phyloP scores from a whole-genome alignment of 2,329 filamentous ascomycete species.

The Fusarium zealandicum region DNA sequence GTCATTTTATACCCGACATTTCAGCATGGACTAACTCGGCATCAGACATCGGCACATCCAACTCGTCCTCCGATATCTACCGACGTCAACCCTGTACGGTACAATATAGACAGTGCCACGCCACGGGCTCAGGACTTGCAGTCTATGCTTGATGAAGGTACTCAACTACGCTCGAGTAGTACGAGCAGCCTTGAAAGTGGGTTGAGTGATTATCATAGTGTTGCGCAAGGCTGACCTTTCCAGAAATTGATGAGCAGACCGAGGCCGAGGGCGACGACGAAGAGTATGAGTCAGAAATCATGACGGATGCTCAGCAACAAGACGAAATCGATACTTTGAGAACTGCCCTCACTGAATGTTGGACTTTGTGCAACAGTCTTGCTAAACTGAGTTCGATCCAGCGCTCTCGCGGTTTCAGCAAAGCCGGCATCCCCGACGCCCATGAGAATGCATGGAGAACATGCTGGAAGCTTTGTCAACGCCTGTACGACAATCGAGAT shows the following conservation, averaged over 20 bases:
- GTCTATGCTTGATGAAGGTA: slow-evolving; percentile 68
- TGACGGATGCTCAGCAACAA: slow-evolving; percentile 54
- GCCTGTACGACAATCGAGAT: slow-evolving; percentile 82
- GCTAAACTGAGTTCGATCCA: slow-evolving; percentile 86
- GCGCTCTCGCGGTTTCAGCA: slow-evolving; percentile 79
- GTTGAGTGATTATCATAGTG: slow-evolving; percentile 30
- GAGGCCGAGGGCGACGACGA: slow-evolving; percentile 63
- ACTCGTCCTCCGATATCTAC: slow-evolving; percentile 78
- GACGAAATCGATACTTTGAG: slow-evolving; percentile 73
- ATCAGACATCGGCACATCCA: slow-evolving; percentile 45
- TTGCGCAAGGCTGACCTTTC: slow-evolving; percentile 19
- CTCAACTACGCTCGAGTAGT: slow-evolving; percentile 68
- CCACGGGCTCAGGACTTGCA: slow-evolving; percentile 84
- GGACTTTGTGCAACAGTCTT: slow-evolving; percentile 91
- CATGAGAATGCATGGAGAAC: slow-evolving; percentile 92
- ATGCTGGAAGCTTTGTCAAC: slow-evolving; percentile 92
- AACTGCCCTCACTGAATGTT: slow-evolving; percentile 84
- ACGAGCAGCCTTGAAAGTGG: slow-evolving; percentile 81
- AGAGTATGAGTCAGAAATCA: slow-evolving; percentile 55
- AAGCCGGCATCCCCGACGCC: slow-evolving; percentile 74
- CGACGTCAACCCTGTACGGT: slow-evolving; percentile 70
- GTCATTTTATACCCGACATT: neutral
- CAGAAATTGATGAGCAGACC: slow-evolving; percentile 65
- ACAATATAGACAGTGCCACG: slow-evolving; percentile 74
- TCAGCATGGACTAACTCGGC: slow-evolving; percentile 9